Evolutionary conservation across 2,329 filamentous ascomycete species (phyloP).

Genomic region (Westerdykella ornata): DNA sequence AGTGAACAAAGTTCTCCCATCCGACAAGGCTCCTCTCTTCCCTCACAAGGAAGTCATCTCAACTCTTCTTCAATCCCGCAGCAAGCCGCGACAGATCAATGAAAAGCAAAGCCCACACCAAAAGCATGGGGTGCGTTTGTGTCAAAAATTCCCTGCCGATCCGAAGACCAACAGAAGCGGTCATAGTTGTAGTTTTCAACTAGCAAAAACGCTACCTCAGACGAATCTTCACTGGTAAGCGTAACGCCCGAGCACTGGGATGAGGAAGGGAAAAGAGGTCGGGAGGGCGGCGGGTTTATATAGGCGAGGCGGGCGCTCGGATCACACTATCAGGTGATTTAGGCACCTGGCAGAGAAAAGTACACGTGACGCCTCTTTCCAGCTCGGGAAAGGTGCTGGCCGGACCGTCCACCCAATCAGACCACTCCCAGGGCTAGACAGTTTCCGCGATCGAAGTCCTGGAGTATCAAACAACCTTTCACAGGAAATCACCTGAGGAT

Average conservation of each 20-base stretch:
- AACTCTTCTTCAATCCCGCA: neutral
- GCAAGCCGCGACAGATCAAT: neutral
- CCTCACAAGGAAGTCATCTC: no score
- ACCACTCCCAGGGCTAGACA: no score
- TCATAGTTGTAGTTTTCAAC: constrained; percentile 73
- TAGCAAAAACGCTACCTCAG: constrained; percentile 80
- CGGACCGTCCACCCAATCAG: no score
- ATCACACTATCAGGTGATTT: neutral
- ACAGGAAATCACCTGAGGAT: no score
- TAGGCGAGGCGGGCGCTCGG: neutral
- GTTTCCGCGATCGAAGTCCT: no score
- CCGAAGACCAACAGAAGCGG: constrained; percentile 62
- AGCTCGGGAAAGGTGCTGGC: no score
- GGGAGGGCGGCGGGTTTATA: constrained; percentile 5
- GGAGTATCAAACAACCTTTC: no score
- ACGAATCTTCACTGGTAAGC: constrained; percentile 77
- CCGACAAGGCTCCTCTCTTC: no score
- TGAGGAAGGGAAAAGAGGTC: constrained; percentile 43
- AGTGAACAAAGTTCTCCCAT: no score
- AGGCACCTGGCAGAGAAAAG: neutral
- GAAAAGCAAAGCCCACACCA: neutral
- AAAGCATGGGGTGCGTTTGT: no score
- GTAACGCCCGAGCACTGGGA: constrained; percentile 69
- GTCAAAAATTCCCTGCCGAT: constrained; percentile 67
- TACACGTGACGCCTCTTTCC: no score